Percentiles rank a stretch among this genome's conserved stretches.
phyloP scores from a whole-genome alignment of 164 flowering plant species.

The Piper betle region DNA sequence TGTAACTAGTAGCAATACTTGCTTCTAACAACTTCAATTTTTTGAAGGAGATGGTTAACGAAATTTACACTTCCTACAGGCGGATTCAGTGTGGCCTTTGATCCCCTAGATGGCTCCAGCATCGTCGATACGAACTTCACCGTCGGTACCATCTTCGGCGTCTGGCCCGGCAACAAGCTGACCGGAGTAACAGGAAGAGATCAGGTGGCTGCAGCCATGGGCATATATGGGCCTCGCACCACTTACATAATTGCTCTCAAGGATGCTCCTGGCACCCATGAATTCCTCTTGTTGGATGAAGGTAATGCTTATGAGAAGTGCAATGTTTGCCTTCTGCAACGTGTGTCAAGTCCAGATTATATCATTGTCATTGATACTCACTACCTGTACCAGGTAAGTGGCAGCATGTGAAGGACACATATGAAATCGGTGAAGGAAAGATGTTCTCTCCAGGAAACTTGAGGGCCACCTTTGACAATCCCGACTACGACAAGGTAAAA shows the following conservation, averaged over 20 bases:
- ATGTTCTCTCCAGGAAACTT: slow-evolving; percentile 93
- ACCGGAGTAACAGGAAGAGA: slow-evolving; percentile 81
- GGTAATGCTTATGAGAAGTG: slow-evolving; percentile 22
- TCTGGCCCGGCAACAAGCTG: slow-evolving; percentile 95
- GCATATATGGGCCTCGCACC: slow-evolving; percentile 88
- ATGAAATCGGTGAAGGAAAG: slow-evolving; percentile 85
- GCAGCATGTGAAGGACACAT: slow-evolving; percentile 95
- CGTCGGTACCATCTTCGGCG: slow-evolving; percentile 96
- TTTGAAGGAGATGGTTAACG: neutral
- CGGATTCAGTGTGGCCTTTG: slow-evolving; percentile 97
- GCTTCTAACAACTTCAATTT: neutral
- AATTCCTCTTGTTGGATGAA: slow-evolving; percentile 93
- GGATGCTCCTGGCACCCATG: slow-evolving; percentile 89
- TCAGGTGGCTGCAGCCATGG: slow-evolving; percentile 98
- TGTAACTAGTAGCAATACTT: no score
- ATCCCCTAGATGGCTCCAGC: slow-evolving; percentile 97
- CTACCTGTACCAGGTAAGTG: slow-evolving; percentile 66
- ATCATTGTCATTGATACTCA: neutral
- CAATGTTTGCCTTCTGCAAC: no score
- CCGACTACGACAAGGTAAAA: slow-evolving; percentile 66
- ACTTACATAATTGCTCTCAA: slow-evolving; percentile 86
- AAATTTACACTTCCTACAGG: slow-evolving; percentile 26
- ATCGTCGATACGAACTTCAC: slow-evolving; percentile 98
- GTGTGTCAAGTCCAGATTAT: no score
- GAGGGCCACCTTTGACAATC: slow-evolving; percentile 92